Percentiles rank a stretch among this genome's conserved stretches.
Evolutionary conservation across 1,284 basidiomycete species (phyloP).

Genomic region (Tremellales sp.): DNA sequence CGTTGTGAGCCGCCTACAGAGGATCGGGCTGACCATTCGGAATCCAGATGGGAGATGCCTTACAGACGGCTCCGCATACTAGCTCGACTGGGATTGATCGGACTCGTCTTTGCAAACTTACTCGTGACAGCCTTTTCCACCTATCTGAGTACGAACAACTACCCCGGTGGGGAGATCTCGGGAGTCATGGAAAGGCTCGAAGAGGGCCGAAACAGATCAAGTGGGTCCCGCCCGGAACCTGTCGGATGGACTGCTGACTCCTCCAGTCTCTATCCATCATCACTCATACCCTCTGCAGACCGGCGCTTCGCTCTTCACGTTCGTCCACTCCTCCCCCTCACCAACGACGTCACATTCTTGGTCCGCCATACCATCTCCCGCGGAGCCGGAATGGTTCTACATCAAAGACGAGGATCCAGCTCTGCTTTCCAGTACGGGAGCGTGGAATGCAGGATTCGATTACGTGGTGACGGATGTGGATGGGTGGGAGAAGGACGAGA

Average conservation of each 20-base stretch:
- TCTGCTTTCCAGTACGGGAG: slow-evolving; percentile 41
- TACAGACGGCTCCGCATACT: slow-evolving; percentile 11
- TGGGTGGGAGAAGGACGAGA: not conserved
- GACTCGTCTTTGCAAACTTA: slow-evolving; percentile 55
- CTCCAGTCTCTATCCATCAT: slow-evolving; percentile 35
- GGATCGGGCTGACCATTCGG: not conserved
- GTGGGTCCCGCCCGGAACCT: slow-evolving; percentile 43
- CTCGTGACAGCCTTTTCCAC: slow-evolving; percentile 56
- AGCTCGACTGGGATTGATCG: slow-evolving; percentile 46
- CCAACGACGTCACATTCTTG: not conserved
- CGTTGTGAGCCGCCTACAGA: slow-evolving; percentile 2
- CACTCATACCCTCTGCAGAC: slow-evolving; percentile 59
- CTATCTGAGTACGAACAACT: slow-evolving; percentile 67
- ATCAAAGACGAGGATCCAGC: slow-evolving; percentile 68
- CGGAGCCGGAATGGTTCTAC: slow-evolving; percentile 59
- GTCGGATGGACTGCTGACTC: not conserved
- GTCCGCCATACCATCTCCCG: slow-evolving; percentile 12
- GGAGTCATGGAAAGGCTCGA: slow-evolving; percentile 58
- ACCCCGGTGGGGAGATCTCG: slow-evolving; percentile 83
- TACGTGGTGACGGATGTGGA: slow-evolving; percentile 32
- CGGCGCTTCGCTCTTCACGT: slow-evolving; percentile 83
- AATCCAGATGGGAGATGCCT: slow-evolving; percentile 17
- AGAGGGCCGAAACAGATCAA: slow-evolving; percentile 30
- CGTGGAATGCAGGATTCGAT: slow-evolving; percentile 30
- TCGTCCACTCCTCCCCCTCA: slow-evolving; percentile 59